Conservation (phyloP, 495 filamentous ascomycete genomes). For the Penicillium crystallinum region DNA sequence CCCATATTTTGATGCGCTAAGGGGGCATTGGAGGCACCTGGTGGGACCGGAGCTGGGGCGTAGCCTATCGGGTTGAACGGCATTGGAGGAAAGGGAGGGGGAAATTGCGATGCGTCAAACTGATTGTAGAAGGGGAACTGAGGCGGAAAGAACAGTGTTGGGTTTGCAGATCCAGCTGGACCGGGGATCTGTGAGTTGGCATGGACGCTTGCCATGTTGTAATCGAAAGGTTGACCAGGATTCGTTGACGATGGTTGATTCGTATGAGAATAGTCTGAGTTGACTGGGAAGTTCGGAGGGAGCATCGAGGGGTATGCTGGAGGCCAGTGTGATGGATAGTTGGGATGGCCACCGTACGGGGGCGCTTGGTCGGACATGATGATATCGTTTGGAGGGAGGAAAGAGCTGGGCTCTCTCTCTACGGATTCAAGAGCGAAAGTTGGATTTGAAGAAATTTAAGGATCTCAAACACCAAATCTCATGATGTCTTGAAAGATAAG, state of each 20-base stretch:
- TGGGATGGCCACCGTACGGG: constrained; percentile 41
- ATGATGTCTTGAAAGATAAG: not conserved
- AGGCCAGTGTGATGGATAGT: constrained; percentile 33
- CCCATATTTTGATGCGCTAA: not conserved
- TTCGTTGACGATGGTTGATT: constrained; percentile 7
- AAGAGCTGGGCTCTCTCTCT: not conserved
- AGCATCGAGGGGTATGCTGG: constrained; percentile 21
- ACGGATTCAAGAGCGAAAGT: not conserved
- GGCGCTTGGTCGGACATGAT: constrained; percentile 55
- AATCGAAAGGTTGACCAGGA: constrained; percentile 11
- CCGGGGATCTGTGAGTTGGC: constrained; percentile 28
- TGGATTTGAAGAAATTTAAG: not conserved
- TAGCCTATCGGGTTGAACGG: constrained; percentile 23
- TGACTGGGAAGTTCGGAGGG: constrained; percentile 19
- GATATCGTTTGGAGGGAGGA: not conserved
- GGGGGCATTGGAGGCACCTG: constrained; percentile 10
- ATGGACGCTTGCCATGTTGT: constrained; percentile 21
- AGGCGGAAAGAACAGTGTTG: constrained; percentile 25
- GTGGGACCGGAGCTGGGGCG: constrained; percentile 20
- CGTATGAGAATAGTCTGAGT: constrained; percentile 10
- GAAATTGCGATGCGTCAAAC: constrained; percentile 25
- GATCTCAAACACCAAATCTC: constrained; percentile 2
- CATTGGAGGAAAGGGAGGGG: constrained; percentile 23
- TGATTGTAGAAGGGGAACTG: constrained; percentile 28
- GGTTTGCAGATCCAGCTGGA: constrained; percentile 14